Base-by-base conservation (phyloP, 2,329 filamentous ascomycete genomes). In the Aspergillus terreus region DNA sequence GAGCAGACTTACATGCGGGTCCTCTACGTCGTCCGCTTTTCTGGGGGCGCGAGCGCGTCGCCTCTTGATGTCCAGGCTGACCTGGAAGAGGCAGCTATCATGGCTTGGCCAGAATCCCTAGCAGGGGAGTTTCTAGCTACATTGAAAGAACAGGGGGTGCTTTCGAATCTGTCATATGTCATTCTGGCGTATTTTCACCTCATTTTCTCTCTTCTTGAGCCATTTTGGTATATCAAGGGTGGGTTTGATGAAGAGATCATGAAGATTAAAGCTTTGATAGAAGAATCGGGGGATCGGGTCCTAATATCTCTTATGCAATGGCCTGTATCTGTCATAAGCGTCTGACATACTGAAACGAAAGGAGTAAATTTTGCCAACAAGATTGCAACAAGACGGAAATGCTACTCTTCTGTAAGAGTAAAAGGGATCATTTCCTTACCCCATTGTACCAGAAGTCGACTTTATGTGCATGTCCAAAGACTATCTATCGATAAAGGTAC, bases 161-260 rank as follows among this genome's bases (percentile, higher is more conserved):
- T 32, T 2, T 40, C 36, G 4, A 56, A 48, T 1, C 17, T 55
- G 0, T 58, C 55, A 1, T 59, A 52, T 15, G 33, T 45, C 1
- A 59, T 61, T 9, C 40, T 63, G 4, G 59, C 55, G 6, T 55
- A 63, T 35, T 49, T 63, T 5, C 59, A 61, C 35, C 17, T 61
- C 6, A 35, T 49, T 0, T 42, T 44, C n/a, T 6, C 30, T 4
- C 30, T 57, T 1, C 46, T 54, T 15, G 47, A 46, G 10, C 23
- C 52, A 12, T 1, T 41, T 1, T 57, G 54, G 54, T 57, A 49
- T 21, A 14, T 57, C 0, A 44, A 36, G 3, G 14, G 19, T 10
- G 40, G 25, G 0, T 50, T 44, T 46, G 33, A 43, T 10, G 11
- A 19, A 11, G 54, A 57, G 25, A 55, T 57, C 6, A 4, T 12